Evolutionary conservation across 2,329 filamentous ascomycete species (phyloP).

Genomic region (Nemania serpens): DNA sequence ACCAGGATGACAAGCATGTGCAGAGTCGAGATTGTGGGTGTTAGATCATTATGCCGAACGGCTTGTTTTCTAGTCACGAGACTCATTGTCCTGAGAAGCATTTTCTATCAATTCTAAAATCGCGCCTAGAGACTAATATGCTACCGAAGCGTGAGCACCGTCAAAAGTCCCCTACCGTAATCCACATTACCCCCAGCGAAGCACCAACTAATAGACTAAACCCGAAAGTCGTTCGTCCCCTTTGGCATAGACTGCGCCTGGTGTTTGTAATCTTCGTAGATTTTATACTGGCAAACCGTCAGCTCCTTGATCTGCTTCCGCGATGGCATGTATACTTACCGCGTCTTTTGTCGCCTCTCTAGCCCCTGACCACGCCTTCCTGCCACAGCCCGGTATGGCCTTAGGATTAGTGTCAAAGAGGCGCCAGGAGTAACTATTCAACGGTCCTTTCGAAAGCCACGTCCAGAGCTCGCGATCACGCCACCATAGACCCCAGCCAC

Average conservation of each 20-base stretch:
- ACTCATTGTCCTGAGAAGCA: too few relatives aligned
- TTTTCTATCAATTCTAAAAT: too few relatives aligned
- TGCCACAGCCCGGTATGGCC: conserved; percentile 34
- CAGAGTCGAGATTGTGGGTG: too few relatives aligned
- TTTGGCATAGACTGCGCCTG: neutral
- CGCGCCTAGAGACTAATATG: too few relatives aligned
- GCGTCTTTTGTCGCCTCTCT: conserved; percentile 31
- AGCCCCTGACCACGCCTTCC: conserved; percentile 32
- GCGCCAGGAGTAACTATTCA: conserved; percentile 36
- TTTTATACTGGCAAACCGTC: neutral
- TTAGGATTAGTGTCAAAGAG: conserved; percentile 38
- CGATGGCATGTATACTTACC: conserved; percentile 23
- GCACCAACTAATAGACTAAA: too few relatives aligned
- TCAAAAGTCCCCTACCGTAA: too few relatives aligned
- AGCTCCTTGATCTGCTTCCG: neutral
- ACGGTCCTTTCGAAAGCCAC: conserved; percentile 35
- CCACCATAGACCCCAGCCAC: conserved; percentile 36
- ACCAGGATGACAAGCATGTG: too few relatives aligned
- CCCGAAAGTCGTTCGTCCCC: neutral
- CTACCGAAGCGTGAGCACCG: too few relatives aligned
- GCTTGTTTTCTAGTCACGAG: too few relatives aligned
- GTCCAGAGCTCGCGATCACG: conserved; percentile 33
- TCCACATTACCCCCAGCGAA: too few relatives aligned
- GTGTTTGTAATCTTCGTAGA: conserved; percentile 2
- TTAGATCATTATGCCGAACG: too few relatives aligned